phyloP scores from a whole-genome alignment of 2,329 filamentous ascomycete species.

The Cytospora leucostoma region DNA sequence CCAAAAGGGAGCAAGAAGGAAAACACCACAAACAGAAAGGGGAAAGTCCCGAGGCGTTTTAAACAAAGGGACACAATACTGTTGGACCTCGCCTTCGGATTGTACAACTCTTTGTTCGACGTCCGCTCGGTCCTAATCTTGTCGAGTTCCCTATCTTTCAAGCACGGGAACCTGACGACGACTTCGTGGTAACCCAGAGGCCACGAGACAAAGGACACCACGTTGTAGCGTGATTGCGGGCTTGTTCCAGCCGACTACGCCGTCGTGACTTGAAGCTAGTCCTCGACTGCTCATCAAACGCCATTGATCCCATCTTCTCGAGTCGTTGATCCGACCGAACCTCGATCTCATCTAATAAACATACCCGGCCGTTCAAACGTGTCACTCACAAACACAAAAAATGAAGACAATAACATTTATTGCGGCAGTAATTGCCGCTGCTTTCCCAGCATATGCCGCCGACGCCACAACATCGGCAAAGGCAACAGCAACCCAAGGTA shows the following conservation, averaged over 20 bases:
- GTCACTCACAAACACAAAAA: slow-evolving; percentile 13
- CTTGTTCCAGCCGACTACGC: slow-evolving; percentile 1
- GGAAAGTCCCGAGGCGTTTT: not conserved
- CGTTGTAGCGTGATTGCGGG: slow-evolving; percentile 2
- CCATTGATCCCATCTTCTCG: not conserved
- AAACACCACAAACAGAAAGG: slow-evolving; percentile 11
- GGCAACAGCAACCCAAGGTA: slow-evolving; percentile 24
- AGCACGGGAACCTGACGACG: slow-evolving; percentile 1
- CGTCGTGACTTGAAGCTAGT: slow-evolving; percentile 7
- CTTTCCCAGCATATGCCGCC: slow-evolving; percentile 18
- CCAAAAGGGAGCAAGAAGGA: slow-evolving; percentile 20
- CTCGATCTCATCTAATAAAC: not conserved
- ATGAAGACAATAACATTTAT: slow-evolving; percentile 26
- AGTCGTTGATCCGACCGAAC: slow-evolving; percentile 15
- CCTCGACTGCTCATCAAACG: not conserved
- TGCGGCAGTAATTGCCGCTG: slow-evolving; percentile 16
- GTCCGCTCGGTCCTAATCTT: slow-evolving; percentile 11
- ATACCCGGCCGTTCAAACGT: not conserved
- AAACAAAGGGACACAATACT: slow-evolving; percentile 18
- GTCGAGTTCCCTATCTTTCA: not conserved
- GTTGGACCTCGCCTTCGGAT: slow-evolving; percentile 16
- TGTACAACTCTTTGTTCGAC: slow-evolving; percentile 21
- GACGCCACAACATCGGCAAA: slow-evolving; percentile 20
- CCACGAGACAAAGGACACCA: slow-evolving; percentile 2
- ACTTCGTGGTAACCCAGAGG: slow-evolving; percentile 14